phyloP scores from a whole-genome alignment of 129 eudicot genomes.

The Heracleum sosnowskyi region DNA sequence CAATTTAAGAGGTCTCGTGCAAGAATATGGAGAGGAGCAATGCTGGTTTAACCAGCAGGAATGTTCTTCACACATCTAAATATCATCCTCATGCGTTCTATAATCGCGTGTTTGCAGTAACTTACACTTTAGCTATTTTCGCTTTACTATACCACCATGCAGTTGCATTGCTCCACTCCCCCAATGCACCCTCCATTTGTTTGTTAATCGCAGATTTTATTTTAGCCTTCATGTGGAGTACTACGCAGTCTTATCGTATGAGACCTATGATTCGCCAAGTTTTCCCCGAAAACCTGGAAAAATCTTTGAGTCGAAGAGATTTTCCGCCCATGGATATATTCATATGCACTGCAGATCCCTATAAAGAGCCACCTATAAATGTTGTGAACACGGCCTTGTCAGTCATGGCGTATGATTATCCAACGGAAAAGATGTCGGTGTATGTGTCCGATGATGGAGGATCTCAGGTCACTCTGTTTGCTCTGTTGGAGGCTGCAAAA shows the following conservation, averaged over 20 bases:
- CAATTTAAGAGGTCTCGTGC: not conserved
- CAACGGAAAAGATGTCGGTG: slow-evolving; percentile 69
- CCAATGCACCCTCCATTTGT: slow-evolving; percentile 22
- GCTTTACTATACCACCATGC: slow-evolving; percentile 52
- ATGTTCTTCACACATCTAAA: slow-evolving; percentile 28
- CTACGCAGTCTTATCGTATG: slow-evolving; percentile 48
- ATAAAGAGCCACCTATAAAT: slow-evolving; percentile 64
- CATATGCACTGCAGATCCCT: slow-evolving; percentile 84
- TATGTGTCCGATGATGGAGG: slow-evolving; percentile 96
- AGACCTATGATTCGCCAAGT: slow-evolving; percentile 43
- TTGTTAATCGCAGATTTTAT: slow-evolving; percentile 44
- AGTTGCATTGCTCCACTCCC: slow-evolving; percentile 26
- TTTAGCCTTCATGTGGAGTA: slow-evolving; percentile 55
- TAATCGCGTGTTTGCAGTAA: slow-evolving; percentile 47
- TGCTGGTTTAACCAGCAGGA: not conserved
- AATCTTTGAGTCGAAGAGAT: slow-evolving; percentile 15
- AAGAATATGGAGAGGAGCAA: slow-evolving; percentile 1
- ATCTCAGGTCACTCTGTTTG: slow-evolving; percentile 65
- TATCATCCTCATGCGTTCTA: slow-evolving; percentile 31
- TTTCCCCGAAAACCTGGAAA: slow-evolving; percentile 44
- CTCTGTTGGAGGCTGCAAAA: slow-evolving; percentile 77
- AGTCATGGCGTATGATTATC: slow-evolving; percentile 84
- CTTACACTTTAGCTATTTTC: slow-evolving; percentile 37
- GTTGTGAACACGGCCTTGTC: slow-evolving; percentile 86
- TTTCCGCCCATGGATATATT: slow-evolving; percentile 63